phyloP scores from a whole-genome alignment of 176 grass and related monocot genomes.

The Oryza brachyantha region DNA sequence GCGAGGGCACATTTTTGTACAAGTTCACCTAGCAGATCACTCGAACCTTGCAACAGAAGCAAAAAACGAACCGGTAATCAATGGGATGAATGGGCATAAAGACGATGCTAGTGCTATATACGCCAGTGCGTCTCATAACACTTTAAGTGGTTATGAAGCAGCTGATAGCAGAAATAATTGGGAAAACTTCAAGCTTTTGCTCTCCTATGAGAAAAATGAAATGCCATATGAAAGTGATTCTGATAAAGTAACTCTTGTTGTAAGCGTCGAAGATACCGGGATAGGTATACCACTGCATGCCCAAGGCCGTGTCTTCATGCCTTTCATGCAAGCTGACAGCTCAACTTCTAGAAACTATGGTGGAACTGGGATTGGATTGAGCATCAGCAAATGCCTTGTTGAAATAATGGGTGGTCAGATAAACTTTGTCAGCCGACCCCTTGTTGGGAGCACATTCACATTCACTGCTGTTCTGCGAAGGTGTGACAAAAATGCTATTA shows the following conservation, averaged over 20 bases:
- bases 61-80: constrained; percentile 47
- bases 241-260: constrained; percentile 74
- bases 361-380: constrained; percentile 94
- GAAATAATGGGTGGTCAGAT: constrained; percentile 87
- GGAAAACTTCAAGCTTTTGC: constrained; percentile 79
- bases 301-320: constrained; percentile 79
- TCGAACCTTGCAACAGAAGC: constrained; percentile 68
- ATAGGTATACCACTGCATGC: constrained; percentile 84
- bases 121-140: constrained; percentile 47
- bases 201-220: constrained; percentile 46
- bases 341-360: constrained; percentile 91
- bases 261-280: constrained; percentile 94
- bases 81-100: constrained; percentile 56
- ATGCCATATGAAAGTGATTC: constrained; percentile 43
- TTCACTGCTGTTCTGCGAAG: constrained; percentile 68
- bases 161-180: constrained; percentile 85
- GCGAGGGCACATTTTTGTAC: constrained; percentile 92
- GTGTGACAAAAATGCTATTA: constrained; percentile 39
- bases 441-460: constrained; percentile 87
- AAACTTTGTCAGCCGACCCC: constrained; percentile 73
- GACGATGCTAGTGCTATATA: constrained; percentile 49
- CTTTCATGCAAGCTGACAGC: constrained; percentile 99
- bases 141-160: constrained; percentile 87
- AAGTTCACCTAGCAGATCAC: constrained; percentile 87
- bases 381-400: constrained; percentile 93